Evolutionary conservation across 1,284 basidiomycete species (phyloP), one percentile per base, ranked within the genome.

Genomic region (Ceratobasidium sp.): DNA sequence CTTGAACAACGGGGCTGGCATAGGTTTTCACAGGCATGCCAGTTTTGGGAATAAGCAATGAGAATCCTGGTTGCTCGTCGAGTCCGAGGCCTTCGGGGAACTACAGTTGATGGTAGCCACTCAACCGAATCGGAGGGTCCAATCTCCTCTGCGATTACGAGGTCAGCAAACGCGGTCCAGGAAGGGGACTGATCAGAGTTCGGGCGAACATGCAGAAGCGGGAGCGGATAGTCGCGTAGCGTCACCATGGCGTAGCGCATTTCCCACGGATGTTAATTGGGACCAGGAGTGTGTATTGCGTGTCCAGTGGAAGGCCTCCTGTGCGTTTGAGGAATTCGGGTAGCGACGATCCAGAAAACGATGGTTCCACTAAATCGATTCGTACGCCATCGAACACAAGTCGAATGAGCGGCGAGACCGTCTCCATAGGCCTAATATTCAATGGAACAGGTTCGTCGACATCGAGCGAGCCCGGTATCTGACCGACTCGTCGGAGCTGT

Each of bases 1-100:
- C 84, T 25, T 84, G 83, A 73, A 98, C 83, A 31, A 81, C 80
- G 3, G 95, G 91, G 49, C 86, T 84, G 2, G 93, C 93, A 76
- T 96, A 98, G 25, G 89, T 92, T 79, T 98, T 98, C 75, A 96
- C 90, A 0, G 96, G 92, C 92, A 96, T 96, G 69, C 95, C 90
- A 0, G 94, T 95, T 78, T 96, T 98, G 0, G 94, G 94, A 34
- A 98, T 84, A 42, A 82, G 77, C 25, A 97, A 80, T 4, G 81
- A 80, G 62, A 96, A 85, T 20, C 86, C 86, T 13, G 80, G 77
- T 32, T 68, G 53, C 84, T 77, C 31, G 20, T n/a, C n/a, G 20
- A 55, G 15, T 4, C 64, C 64, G 10, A 68, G 7, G 10, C n/a
- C 85, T 79, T 1, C 78, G 77, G 22, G 84, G 82, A 45, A 91